Percentiles rank a stretch among this genome's conserved stretches.
phyloP scores from a whole-genome alignment of 148 eudicot genomes.

The Dianthus caryophyllus region DNA sequence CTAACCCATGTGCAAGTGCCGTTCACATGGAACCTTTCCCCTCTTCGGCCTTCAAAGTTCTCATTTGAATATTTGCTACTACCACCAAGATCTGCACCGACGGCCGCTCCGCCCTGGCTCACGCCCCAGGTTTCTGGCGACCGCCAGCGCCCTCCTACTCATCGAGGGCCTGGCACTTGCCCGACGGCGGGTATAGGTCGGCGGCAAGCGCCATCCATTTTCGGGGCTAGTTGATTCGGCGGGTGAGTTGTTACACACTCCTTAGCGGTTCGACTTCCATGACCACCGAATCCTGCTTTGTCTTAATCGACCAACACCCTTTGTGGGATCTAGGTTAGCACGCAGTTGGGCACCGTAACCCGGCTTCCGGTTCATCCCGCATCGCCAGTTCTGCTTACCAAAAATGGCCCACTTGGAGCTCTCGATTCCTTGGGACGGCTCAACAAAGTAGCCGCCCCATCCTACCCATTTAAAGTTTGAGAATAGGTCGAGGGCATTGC shows the following conservation, averaged over 20 bases:
- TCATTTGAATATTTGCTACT: conserved; percentile 44
- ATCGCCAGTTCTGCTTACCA: no score
- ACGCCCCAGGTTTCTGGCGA: conserved; percentile 4
- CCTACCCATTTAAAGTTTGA: no score
- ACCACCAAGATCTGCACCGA: conserved; percentile 23
- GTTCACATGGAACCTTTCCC: conserved; percentile 15
- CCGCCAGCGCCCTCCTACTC: conserved; percentile 20
- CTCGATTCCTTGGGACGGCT: no score
- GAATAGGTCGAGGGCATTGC: no score
- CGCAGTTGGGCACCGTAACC: not conserved
- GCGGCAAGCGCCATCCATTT: conserved; percentile 50
- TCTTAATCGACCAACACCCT: not conserved
- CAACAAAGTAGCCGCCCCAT: no score
- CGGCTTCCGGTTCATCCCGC: no score
- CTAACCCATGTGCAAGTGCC: conserved; percentile 3
- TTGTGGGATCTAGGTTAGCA: conserved; percentile 14
- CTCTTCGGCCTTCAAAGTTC: conserved; percentile 42
- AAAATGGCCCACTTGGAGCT: no score
- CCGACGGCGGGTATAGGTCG: conserved; percentile 42
- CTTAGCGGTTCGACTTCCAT: conserved; percentile 29
- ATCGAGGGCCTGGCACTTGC: not conserved
- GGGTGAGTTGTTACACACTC: conserved; percentile 66
- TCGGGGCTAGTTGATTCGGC: conserved; percentile 68
- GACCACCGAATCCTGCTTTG: conserved; percentile 12
- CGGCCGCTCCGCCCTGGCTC: conserved; percentile 24